These are phyloP conservation scores for Penicillium sp. DNA, from an alignment of 2,329 filamentous ascomycete species.

Conservation along the genomic window DNA sequence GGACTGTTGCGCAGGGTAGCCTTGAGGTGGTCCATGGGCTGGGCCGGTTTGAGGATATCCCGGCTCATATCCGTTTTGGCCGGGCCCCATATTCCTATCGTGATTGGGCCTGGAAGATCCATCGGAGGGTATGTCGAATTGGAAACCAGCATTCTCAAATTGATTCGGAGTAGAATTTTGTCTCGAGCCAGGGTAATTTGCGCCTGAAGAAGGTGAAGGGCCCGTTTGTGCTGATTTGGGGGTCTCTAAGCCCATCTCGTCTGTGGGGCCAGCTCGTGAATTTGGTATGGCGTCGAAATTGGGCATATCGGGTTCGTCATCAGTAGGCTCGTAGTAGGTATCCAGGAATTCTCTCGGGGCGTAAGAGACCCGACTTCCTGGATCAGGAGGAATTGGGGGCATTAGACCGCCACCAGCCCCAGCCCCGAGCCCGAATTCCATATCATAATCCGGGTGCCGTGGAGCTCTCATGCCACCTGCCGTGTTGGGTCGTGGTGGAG, in stretches of 20 bases:
- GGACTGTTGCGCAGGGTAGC: slow-evolving; percentile 14
- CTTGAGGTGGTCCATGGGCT: slow-evolving; percentile 13
- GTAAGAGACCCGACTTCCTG: slow-evolving; percentile 17
- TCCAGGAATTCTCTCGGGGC: slow-evolving; percentile 42
- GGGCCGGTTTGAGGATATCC: background rate
- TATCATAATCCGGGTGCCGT: slow-evolving; percentile 23
- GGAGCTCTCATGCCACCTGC: slow-evolving; percentile 20
- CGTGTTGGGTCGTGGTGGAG: slow-evolving; percentile 23
- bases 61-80: slow-evolving; percentile 11
- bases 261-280: slow-evolving; percentile 21
- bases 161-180: slow-evolving; percentile 23
- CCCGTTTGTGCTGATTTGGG: slow-evolving; percentile 25
- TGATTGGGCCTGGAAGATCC: slow-evolving; percentile 11
- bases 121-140: slow-evolving; percentile 62
- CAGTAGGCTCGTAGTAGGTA: slow-evolving; percentile 46
- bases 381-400: slow-evolving; percentile 14
- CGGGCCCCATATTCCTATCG: slow-evolving; percentile 16
- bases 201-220: slow-evolving; percentile 12
- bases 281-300: slow-evolving; percentile 54
- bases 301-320: slow-evolving; percentile 54
- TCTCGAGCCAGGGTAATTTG: slow-evolving; percentile 40
- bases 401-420: slow-evolving; percentile 7
- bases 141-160: slow-evolving; percentile 51
- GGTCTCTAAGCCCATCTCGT: slow-evolving; percentile 34
- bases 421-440: slow-evolving; percentile 8